These are phyloP conservation scores for Colletotrichum magnum DNA, from an alignment of 2,329 filamentous ascomycete species.

Conservation along the genomic window DNA sequence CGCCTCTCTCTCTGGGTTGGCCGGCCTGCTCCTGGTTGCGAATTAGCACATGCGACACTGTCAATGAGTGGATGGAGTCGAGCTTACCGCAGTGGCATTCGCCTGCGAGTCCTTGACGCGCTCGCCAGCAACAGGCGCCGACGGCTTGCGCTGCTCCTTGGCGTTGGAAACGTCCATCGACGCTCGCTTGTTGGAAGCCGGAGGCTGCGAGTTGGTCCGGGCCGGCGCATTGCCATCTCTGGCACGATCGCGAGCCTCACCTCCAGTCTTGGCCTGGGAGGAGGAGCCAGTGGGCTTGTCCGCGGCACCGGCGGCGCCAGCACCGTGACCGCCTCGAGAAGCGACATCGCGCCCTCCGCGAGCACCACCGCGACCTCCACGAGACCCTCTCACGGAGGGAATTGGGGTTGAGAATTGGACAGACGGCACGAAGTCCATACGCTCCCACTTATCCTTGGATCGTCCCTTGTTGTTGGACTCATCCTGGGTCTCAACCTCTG, in stretches of 20 bases:
- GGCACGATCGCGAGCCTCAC: constrained; percentile 51
- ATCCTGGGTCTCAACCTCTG: constrained; percentile 76
- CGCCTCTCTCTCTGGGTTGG: constrained; percentile 44
- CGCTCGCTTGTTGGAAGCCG: constrained; percentile 58
- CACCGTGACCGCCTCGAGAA: constrained; percentile 47
- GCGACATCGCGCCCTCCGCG: constrained; percentile 57
- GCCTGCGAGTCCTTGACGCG: constrained; percentile 53
- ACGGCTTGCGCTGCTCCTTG: constrained; percentile 63
- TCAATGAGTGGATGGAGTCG: neutral
- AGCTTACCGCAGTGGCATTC: constrained; percentile 27
- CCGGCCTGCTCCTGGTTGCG: constrained; percentile 46
- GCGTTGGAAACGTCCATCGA: constrained; percentile 56
- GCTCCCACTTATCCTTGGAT: constrained; percentile 89
- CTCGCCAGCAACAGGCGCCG: constrained; percentile 44
- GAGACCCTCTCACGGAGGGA: constrained; percentile 65
- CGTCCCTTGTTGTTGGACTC: constrained; percentile 63
- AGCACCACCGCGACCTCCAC: constrained; percentile 63
- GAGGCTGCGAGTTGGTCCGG: constrained; percentile 53
- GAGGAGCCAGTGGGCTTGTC: constrained; percentile 55
- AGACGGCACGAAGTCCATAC: constrained; percentile 84
- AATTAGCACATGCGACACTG: constrained; percentile 29
- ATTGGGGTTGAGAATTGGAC: constrained; percentile 91
- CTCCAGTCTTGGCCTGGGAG: constrained; percentile 47
- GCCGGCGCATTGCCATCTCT: constrained; percentile 54
- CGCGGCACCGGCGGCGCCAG: constrained; percentile 45